Percentiles rank a stretch among this genome's conserved stretches.
phyloP scores from a whole-genome alignment of 768 basidiomycete genomes.

The Rhodocollybia butyracea region DNA sequence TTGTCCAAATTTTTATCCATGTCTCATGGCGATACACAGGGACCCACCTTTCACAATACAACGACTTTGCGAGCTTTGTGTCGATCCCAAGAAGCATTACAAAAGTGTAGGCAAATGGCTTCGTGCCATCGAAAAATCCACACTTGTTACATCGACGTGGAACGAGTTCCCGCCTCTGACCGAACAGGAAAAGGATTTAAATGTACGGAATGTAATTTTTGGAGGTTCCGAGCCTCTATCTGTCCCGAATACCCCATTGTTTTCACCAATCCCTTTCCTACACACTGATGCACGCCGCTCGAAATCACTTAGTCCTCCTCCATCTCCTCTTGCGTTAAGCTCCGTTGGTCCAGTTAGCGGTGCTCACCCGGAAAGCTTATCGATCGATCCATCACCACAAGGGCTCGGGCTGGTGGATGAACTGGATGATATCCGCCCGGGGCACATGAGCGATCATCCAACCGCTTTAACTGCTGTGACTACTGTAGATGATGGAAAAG shows the following conservation, averaged over 20 bases:
- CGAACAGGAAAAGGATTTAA: slow-evolving; percentile 33
- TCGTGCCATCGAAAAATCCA: slow-evolving; percentile 77
- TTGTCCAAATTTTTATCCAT: not conserved
- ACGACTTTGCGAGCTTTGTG: slow-evolving; percentile 78
- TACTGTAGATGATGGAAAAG: slow-evolving; percentile 25
- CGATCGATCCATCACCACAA: slow-evolving; percentile 31
- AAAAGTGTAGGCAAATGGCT: slow-evolving; percentile 81
- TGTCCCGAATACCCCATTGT: slow-evolving; percentile 73
- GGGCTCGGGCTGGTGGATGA: slow-evolving; percentile 81
- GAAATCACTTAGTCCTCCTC: slow-evolving; percentile 75
- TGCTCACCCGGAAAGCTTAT: slow-evolving; percentile 28
- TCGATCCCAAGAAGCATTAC: slow-evolving; percentile 70
- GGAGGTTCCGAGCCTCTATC: slow-evolving; percentile 44
- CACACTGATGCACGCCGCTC: slow-evolving; percentile 81
- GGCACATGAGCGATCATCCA: slow-evolving; percentile 81
- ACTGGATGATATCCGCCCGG: slow-evolving; percentile 79
- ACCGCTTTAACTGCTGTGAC: slow-evolving; percentile 68
- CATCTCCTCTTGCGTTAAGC: slow-evolving; percentile 62
- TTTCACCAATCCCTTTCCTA: slow-evolving; percentile 85
- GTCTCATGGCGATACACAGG: slow-evolving; percentile 21
- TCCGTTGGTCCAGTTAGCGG: slow-evolving; percentile 30
- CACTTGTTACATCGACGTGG: slow-evolving; percentile 81
- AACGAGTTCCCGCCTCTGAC: slow-evolving; percentile 60
- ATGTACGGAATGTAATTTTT: slow-evolving; percentile 38
- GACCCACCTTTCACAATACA: slow-evolving; percentile 88